Evolutionary conservation across 805 yeast genomes (phyloP), one percentile per base, ranked within the genome.

Genomic region (Candida vaughaniae): DNA sequence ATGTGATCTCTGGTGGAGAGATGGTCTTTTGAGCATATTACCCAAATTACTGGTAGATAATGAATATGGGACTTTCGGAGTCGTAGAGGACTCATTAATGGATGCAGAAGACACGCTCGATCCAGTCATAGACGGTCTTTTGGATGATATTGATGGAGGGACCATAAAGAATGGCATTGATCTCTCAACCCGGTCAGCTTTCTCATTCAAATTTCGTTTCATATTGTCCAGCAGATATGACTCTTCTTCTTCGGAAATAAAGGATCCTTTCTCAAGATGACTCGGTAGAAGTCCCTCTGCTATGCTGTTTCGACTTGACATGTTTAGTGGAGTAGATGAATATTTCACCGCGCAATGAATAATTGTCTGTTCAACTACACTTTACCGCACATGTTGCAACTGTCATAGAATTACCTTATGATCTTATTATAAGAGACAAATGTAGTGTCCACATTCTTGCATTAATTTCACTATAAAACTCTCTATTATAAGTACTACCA

Each of bases 31-130:
- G 17, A 32, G 29, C 23, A 28, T 6, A 10, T 17, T 15, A 4
- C 26, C 19, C 6, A 35, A 26, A 12, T 22, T 35, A n/a, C 29
- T 35, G 38, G 38, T 35, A 11, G 38, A 35, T n/a, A 22, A 22
- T 4, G 38, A 28, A 16, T 28, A 17, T 6, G 25, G 25, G 23
- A 20, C 16, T 11, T 5, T 22, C n/a, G n/a, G n/a, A 9, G 8
- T 29, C 16, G 32, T 6, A 8, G 23, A 10, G 8, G 14, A 5
- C 11, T n/a, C 27, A 12, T 18, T 22, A 18, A 6, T 14, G 26
- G 34, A 31, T 6, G 14, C n/a, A 10, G 34, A 20, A 14, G 27
- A 22, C 9, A 8, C 11, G 11, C 11, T 27, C 18, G 30, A 15
- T 12, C 9, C 16, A 6, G 18, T n/a, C 11, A 12, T 16, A 8